Percentiles rank a stretch among this genome's conserved stretches.
phyloP scores from a whole-genome alignment of 345 rosid species.

The Rhodamnia argentea region DNA sequence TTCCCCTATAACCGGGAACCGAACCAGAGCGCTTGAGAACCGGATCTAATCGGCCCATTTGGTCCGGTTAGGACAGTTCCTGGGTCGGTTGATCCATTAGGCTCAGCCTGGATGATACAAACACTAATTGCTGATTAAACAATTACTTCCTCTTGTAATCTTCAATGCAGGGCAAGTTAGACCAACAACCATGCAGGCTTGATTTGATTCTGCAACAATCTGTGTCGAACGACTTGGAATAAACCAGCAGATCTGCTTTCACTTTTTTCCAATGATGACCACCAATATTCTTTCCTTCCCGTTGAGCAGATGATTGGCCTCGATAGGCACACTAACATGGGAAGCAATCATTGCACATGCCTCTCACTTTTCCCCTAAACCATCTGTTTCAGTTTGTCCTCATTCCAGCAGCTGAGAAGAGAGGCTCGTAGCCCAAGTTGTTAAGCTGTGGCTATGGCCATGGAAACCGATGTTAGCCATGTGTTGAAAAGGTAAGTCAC shows the following conservation, averaged over 20 bases:
- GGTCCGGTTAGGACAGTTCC: no score
- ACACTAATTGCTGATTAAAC: neutral
- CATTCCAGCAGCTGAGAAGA: neutral
- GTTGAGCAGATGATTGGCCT: conserved; percentile 20
- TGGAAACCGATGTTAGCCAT: conserved; percentile 4
- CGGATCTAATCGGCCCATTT: no score
- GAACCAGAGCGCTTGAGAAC: no score
- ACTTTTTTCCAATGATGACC: neutral
- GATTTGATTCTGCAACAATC: conserved; percentile 4
- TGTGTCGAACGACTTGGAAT: neutral
- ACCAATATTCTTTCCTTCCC: neutral
- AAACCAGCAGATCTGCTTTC: neutral
- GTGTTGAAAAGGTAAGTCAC: conserved; percentile 2
- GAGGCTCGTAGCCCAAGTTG: neutral
- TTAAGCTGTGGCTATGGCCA: neutral
- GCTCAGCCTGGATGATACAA: neutral
- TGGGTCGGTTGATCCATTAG: no score
- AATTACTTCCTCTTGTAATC: neutral
- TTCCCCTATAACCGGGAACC: no score
- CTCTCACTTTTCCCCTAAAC: neutral
- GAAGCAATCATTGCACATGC: conserved; percentile 43
- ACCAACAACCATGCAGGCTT: conserved; percentile 3
- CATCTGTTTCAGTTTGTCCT: neutral
- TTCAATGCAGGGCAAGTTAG: conserved; percentile 1
- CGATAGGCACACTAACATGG: conserved; percentile 15